Percentiles rank a stretch among this genome's conserved stretches.
Evolutionary conservation across 495 filamentous ascomycete species (phyloP).

Genomic region (Penicillium daleae): DNA sequence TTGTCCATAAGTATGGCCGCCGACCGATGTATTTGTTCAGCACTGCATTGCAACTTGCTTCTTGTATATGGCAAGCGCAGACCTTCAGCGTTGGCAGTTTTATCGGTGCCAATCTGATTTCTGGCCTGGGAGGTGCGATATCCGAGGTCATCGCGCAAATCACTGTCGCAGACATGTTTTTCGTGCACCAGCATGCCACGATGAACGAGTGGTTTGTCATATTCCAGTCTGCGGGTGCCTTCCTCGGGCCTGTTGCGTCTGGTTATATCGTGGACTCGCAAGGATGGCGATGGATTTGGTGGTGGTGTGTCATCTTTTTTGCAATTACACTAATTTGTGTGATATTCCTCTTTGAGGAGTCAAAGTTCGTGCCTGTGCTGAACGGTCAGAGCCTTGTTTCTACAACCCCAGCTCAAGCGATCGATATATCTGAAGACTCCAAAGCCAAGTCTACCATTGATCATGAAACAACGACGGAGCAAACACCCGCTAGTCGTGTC

Average conservation of each 20-base stretch:
- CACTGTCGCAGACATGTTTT: constrained; percentile 52
- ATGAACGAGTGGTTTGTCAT: constrained; percentile 48
- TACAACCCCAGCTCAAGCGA: neutral
- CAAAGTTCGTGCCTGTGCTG: constrained; percentile 34
- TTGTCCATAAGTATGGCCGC: constrained; percentile 50
- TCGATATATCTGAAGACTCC: neutral
- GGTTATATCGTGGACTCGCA: constrained; percentile 49
- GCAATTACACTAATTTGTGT: constrained; percentile 41
- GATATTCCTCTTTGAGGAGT: constrained; percentile 50
- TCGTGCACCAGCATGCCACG: constrained; percentile 49
- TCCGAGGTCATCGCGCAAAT: constrained; percentile 51
- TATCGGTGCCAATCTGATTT: constrained; percentile 38
- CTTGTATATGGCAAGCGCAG: constrained; percentile 44
- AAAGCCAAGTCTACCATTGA: neutral
- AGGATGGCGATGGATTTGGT: constrained; percentile 58
- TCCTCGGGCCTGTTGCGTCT: constrained; percentile 47
- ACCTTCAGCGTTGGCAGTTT: constrained; percentile 36
- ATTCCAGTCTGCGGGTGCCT: constrained; percentile 34
- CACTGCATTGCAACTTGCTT: constrained; percentile 35
- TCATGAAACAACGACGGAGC: neutral
- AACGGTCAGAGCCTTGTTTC: constrained; percentile 7
- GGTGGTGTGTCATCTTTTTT: constrained; percentile 53
- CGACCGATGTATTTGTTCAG: constrained; percentile 50
- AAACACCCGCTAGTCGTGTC: neutral
- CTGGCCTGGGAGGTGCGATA: constrained; percentile 42